Percentiles rank a stretch among this genome's conserved stretches.
These are phyloP conservation scores for Limtongia smithiae DNA, from an alignment of 805 yeast genomes.

Conservation along the genomic window DNA sequence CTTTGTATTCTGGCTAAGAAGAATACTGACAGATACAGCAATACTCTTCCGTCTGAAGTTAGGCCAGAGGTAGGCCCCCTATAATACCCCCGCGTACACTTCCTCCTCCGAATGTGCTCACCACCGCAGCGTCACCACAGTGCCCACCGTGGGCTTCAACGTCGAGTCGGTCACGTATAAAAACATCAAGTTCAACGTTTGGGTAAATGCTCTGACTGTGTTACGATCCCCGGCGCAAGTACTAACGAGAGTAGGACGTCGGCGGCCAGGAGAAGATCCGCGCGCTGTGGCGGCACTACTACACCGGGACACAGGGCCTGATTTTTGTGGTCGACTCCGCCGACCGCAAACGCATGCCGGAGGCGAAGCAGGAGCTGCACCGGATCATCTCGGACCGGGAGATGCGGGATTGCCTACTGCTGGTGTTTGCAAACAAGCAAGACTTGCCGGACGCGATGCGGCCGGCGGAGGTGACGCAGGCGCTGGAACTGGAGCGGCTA, in stretches of 20 bases:
- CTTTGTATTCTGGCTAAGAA: neutral
- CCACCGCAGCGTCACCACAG: conserved; percentile 56
- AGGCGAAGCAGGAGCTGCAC: conserved; percentile 97
- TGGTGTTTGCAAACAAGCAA: conserved; percentile 97
- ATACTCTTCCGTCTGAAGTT: conserved; percentile 66
- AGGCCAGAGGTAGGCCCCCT: conserved; percentile 11
- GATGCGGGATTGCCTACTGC: conserved; percentile 90
- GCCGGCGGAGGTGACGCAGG: conserved; percentile 97
- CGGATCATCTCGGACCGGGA: conserved; percentile 98
- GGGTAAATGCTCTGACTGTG: conserved; percentile 42
- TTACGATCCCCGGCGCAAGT: no score
- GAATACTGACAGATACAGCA: conserved; percentile 35
- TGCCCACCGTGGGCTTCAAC: conserved; percentile 68
- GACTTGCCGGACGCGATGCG: conserved; percentile 99
- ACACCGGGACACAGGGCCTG: conserved; percentile 98
- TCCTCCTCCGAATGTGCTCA: neutral
- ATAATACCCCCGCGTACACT: neutral
- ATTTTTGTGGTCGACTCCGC: conserved; percentile 96
- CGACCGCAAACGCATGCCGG: conserved; percentile 96
- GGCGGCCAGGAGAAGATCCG: conserved; percentile 99
- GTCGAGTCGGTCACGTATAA: conserved; percentile 80
- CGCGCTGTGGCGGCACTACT: conserved; percentile 98
- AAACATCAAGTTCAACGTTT: conserved; percentile 76
- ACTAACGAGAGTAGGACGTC: conserved; percentile 58
- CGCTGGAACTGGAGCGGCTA: conserved; percentile 92